Percentiles rank a stretch among this genome's conserved stretches.
phyloP scores from a whole-genome alignment of 1,284 basidiomycete genomes.

The Irpex sp. region DNA sequence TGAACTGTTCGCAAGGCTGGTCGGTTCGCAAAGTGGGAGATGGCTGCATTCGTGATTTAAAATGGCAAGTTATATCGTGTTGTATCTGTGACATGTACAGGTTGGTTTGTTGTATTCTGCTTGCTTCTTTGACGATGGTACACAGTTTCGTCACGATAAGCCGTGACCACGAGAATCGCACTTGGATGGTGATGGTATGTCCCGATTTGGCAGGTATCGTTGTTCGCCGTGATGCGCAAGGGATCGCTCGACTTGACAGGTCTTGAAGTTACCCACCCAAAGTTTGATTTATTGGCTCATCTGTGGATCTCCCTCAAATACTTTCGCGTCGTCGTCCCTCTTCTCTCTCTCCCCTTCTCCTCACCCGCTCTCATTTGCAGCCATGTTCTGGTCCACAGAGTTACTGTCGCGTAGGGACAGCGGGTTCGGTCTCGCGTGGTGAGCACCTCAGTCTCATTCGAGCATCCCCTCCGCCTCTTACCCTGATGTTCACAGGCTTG shows the following conservation, averaged over 20 bases:
- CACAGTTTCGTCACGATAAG: not conserved
- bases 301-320: not conserved
- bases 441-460: constrained; percentile 7
- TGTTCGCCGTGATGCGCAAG: not conserved
- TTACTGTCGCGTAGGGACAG: constrained; percentile 71
- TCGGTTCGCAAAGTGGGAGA: constrained; percentile 42
- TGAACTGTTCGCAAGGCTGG: constrained; percentile 63
- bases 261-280: not conserved
- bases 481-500: constrained; percentile 55
- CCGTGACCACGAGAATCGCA: no score
- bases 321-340: not conserved
- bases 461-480: not conserved
- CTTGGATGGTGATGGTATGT: not conserved
- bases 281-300: not conserved
- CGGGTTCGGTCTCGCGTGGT: constrained; percentile 81
- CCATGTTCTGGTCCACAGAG: constrained; percentile 77
- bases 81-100: not conserved
- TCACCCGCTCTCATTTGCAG: not conserved
- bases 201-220: constrained; percentile 12
- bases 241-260: not conserved
- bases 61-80: not conserved
- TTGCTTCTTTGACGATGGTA: not conserved
- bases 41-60: constrained; percentile 32
- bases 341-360: not conserved
- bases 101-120: not conserved